Evolutionary conservation across 257 asterid genomes (phyloP).

Genomic region (Nicotiana paniculata): DNA sequence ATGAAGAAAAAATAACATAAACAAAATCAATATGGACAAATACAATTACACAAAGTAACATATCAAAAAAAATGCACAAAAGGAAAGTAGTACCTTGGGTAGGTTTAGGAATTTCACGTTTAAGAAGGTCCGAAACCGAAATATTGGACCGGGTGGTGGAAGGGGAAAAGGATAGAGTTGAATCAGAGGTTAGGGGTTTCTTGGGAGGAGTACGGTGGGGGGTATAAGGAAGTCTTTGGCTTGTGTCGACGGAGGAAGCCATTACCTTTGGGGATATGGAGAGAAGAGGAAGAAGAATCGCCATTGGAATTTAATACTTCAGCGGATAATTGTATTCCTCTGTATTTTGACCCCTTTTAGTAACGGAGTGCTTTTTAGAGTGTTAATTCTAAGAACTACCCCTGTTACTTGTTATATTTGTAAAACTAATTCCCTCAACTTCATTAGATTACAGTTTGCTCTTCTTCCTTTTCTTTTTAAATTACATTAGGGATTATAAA

Average conservation of each 20-base stretch:
- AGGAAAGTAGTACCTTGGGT: conserved; percentile 21
- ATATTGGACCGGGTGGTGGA: conserved; percentile 23
- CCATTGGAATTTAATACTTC: conserved; percentile 25
- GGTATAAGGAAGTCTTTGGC: conserved; percentile 58
- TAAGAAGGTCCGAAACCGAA: conserved; percentile 67
- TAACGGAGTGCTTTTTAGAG: neutral
- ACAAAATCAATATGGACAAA: neutral
- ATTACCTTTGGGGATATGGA: conserved; percentile 31
- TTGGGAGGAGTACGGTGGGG: conserved; percentile 79
- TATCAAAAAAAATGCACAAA: neutral
- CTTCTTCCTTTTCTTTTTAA: neutral
- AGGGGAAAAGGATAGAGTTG: conserved; percentile 19
- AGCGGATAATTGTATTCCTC: neutral
- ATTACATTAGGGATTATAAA: neutral
- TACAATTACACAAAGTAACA: neutral
- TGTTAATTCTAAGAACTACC: neutral
- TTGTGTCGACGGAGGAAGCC: conserved; percentile 67
- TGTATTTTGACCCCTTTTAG: neutral
- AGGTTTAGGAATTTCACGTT: conserved; percentile 36
- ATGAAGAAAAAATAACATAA: conserved; percentile 11
- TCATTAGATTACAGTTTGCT: neutral
- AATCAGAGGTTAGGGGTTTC: conserved; percentile 21
- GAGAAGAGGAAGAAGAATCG: conserved; percentile 31
- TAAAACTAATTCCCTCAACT: neutral
- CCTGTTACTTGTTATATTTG: neutral